These are phyloP conservation scores for Polychytrium aggregatum DNA, from an alignment of 192 early-diverging fungal genomes.

Conservation along the genomic window DNA sequence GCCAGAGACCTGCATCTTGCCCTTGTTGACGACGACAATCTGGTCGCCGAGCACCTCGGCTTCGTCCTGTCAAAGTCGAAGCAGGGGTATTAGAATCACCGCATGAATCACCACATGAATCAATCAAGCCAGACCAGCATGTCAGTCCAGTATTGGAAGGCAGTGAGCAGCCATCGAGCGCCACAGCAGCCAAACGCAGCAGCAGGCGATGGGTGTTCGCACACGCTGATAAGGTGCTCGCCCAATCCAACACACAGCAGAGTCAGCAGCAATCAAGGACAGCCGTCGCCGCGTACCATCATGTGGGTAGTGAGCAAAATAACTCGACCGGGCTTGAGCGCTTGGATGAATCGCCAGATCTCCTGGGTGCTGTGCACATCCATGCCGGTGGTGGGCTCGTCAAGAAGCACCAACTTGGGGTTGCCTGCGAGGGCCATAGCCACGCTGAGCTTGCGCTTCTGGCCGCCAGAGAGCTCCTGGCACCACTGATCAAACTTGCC, in stretches of 20 bases:
- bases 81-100: too few relatives aligned
- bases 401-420: slow-evolving; percentile 26
- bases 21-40: slow-evolving; percentile 35
- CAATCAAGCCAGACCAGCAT: too few relatives aligned
- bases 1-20: slow-evolving; percentile 37
- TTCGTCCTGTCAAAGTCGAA: too few relatives aligned
- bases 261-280: too few relatives aligned
- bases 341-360: slow-evolving; percentile 45
- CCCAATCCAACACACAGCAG: too few relatives aligned
- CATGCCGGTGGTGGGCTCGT: slow-evolving; percentile 45
- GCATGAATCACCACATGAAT: too few relatives aligned
- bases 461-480: slow-evolving; percentile 35
- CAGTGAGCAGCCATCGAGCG: too few relatives aligned
- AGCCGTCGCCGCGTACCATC: too few relatives aligned
- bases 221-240: too few relatives aligned
- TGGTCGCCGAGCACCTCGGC: slow-evolving; percentile 41
- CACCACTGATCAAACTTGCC: slow-evolving; percentile 25
- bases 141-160: too few relatives aligned
- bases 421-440: slow-evolving; percentile 43
- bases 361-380: slow-evolving; percentile 35
- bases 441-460: slow-evolving; percentile 42
- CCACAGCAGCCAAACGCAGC: too few relatives aligned
- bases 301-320: slow-evolving; percentile 52
- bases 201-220: too few relatives aligned
- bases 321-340: slow-evolving; percentile 28